These are phyloP conservation scores for Bryoglossum gracile DNA, from an alignment of 495 filamentous ascomycete genomes.

Conservation along the genomic window DNA sequence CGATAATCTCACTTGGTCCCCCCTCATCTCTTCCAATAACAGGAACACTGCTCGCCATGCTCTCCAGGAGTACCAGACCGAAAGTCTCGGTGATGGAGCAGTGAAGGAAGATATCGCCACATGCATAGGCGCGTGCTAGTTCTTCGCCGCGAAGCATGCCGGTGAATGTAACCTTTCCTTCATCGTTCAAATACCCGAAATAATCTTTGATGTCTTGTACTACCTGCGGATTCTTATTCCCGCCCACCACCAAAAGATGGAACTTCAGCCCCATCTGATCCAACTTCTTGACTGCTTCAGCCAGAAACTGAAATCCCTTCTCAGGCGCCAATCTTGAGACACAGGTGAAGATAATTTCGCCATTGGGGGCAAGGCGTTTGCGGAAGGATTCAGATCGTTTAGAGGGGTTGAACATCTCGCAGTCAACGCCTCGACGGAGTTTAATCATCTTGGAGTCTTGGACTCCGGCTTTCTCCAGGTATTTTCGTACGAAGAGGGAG, in stretches of 20 bases:
- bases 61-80: slow-evolving; percentile 56
- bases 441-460: slow-evolving; percentile 42
- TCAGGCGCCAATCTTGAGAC: slow-evolving; percentile 55
- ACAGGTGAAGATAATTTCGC: slow-evolving; percentile 51
- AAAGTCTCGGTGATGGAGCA: slow-evolving; percentile 62
- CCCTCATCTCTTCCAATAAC: slow-evolving; percentile 58
- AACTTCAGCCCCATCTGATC: slow-evolving; percentile 46
- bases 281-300: slow-evolving; percentile 40
- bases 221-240: slow-evolving; percentile 51
- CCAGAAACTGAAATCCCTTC: slow-evolving; percentile 58
- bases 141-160: slow-evolving; percentile 48
- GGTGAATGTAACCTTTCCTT: slow-evolving; percentile 47
- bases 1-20: slow-evolving; percentile 55
- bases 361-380: slow-evolving; percentile 43
- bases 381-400: slow-evolving; percentile 40
- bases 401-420: slow-evolving; percentile 43
- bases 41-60: slow-evolving; percentile 57
- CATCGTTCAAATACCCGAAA: slow-evolving; percentile 37
- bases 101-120: slow-evolving; percentile 55
- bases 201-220: slow-evolving; percentile 45
- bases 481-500: slow-evolving; percentile 45
- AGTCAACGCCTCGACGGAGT: slow-evolving; percentile 55
- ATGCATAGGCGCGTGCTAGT: slow-evolving; percentile 50
- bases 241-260: slow-evolving; percentile 54
- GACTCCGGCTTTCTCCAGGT: slow-evolving; percentile 44